phyloP scores from a whole-genome alignment of 202 grass and related monocot species.

The Hordeum pubiflorum region DNA sequence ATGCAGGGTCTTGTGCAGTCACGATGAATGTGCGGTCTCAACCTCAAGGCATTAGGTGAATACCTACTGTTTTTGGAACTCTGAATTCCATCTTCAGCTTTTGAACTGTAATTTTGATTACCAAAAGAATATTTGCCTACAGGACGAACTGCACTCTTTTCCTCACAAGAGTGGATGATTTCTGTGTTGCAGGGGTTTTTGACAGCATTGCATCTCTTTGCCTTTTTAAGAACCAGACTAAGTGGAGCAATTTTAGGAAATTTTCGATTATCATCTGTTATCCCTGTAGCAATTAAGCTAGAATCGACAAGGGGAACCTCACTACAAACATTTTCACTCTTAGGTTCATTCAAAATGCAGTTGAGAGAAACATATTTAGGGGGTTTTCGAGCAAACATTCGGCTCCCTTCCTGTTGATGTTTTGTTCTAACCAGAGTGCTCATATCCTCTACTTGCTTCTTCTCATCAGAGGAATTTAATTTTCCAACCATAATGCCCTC shows the following conservation, averaged over 20 bases:
- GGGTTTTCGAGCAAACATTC: conserved; percentile 44
- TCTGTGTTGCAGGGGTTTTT: conserved; percentile 28
- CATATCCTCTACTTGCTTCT: conserved; percentile 22
- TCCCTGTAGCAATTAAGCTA: conserved; percentile 63
- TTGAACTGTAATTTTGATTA: conserved; percentile 25
- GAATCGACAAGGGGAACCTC: conserved; percentile 42
- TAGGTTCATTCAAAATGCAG: conserved; percentile 56
- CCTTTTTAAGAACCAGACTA: conserved; percentile 60
- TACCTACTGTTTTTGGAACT: conserved; percentile 37
- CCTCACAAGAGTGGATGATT: conserved; percentile 18
- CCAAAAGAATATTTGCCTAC: conserved; percentile 9
- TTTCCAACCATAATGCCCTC: conserved; percentile 18
- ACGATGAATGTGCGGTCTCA: neutral
- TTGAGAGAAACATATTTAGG: conserved; percentile 89
- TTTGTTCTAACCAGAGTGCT: conserved; percentile 6
- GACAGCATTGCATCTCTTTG: conserved; percentile 43
- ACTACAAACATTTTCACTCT: conserved; percentile 31
- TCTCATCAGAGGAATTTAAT: conserved; percentile 18
- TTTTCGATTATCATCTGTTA: conserved; percentile 51
- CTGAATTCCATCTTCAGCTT: conserved; percentile 25
- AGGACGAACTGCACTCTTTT: conserved; percentile 26
- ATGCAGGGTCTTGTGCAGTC: conserved; percentile 9
- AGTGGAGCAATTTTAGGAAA: conserved; percentile 88
- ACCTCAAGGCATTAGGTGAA: conserved; percentile 20
- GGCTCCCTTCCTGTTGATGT: conserved; percentile 26